These are phyloP conservation scores for Oldenlandia corymbosa DNA, from an alignment of 257 asterid species.

Conservation along the genomic window DNA sequence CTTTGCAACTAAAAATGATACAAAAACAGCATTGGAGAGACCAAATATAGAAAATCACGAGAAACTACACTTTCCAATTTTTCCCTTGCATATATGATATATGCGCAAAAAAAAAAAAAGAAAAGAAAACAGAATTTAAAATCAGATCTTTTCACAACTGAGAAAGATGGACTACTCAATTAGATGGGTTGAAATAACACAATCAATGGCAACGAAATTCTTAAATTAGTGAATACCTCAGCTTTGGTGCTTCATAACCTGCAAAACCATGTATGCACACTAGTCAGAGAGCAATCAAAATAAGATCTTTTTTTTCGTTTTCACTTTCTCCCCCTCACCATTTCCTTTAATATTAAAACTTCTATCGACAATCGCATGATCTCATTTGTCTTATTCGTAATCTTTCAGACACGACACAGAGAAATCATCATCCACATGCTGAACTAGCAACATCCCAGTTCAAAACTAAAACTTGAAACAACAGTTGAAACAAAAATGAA, in stretches of 20 bases:
- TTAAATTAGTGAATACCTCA: conserved; percentile 16
- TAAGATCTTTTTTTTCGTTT: too few species aligned
- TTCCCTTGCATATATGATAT: neutral
- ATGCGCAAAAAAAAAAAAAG: too few species aligned
- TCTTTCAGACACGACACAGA: too few species aligned
- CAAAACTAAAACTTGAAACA: neutral
- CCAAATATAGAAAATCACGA: neutral
- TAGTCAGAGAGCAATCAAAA: neutral
- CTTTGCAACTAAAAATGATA: neutral
- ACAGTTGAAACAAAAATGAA: neutral
- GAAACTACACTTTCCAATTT: neutral
- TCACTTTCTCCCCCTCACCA: too few species aligned
- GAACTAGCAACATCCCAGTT: too few species aligned
- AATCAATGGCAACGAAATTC: neutral
- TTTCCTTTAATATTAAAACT: too few species aligned
- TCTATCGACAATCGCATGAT: too few species aligned
- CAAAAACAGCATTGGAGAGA: neutral
- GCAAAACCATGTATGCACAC: neutral
- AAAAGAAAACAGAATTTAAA: neutral
- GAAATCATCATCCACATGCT: too few species aligned
- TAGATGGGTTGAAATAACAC: neutral
- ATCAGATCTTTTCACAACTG: neutral
- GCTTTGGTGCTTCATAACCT: conserved; percentile 30
- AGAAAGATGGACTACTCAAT: neutral
- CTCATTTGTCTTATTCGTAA: too few species aligned